Percentiles rank a stretch among this genome's conserved stretches.
phyloP scores from a whole-genome alignment of 108 stramenopile genomes.

The Cyclotella atomus region DNA sequence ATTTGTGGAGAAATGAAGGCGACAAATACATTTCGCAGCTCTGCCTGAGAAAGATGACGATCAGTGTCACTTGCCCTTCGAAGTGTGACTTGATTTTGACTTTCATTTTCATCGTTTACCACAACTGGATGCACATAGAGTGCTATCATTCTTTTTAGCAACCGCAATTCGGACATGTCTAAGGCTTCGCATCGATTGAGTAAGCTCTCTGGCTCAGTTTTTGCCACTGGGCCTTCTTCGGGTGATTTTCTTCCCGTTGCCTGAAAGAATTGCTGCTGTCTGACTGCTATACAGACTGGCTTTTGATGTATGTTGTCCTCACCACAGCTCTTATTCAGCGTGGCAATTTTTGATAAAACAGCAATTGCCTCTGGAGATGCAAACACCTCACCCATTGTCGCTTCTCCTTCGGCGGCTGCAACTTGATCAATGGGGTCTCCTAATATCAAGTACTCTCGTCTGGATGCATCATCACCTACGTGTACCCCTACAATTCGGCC shows the following conservation, averaged over 20 bases:
- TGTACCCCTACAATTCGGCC: constrained; percentile 53
- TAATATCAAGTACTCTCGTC: constrained; percentile 63
- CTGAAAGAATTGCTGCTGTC: constrained; percentile 30
- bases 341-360: constrained; percentile 14
- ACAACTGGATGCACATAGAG: constrained; percentile 83
- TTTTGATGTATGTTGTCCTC: not conserved
- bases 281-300: constrained; percentile 30
- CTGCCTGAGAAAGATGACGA: constrained; percentile 65
- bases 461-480: constrained; percentile 40
- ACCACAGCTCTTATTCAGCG: constrained; percentile 19
- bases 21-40: constrained; percentile 69
- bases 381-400: constrained; percentile 50
- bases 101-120: constrained; percentile 64
- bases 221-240: constrained; percentile 17
- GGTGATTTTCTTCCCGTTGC: constrained; percentile 8
- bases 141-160: constrained; percentile 59
- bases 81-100: constrained; percentile 16
- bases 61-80: constrained; percentile 33
- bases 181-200: constrained; percentile 39
- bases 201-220: constrained; percentile 26
- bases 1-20: constrained; percentile 63
- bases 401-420: constrained; percentile 45
- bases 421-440: constrained; percentile 69
- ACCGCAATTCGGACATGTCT: constrained; percentile 41
- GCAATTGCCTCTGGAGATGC: constrained; percentile 45